Evolutionary conservation across 768 basidiomycete species (phyloP), one percentile per base, ranked within the genome.

Genomic region (Tephrocybe sp.): DNA sequence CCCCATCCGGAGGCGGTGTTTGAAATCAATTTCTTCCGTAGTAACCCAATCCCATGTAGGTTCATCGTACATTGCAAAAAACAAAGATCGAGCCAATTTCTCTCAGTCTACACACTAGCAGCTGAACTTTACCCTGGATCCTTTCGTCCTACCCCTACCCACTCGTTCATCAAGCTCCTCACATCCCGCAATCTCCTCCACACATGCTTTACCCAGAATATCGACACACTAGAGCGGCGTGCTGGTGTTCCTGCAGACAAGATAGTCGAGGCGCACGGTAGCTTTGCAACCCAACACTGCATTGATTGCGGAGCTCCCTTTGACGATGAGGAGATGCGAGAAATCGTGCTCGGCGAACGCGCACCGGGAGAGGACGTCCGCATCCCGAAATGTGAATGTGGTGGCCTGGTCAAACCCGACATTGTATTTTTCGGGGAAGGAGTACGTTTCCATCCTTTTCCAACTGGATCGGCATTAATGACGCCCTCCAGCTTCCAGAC

Each of bases 1-100:
- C 94, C 93, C n/a, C 84, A 88, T 60, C 93, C 95, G 0, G 95
- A 98, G 61, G 95, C 95, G 0, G 94, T 98, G 25, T 98, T 98
- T 61, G 90, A 98, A 58, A 88, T 98, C 61, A 73, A 74, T 43
- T 98, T 86, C 72, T 95, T 98, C 74, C 75, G 82, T 58, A 63
- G 70, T 38, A 90, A 91, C 55, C 93, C 93, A 3, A 72, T 83
- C 14, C 90, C 93, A 26, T 93, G 90, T 90, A 61, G 53, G 84
- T 65, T n/a, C n/a, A n/a, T n/a, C n/a, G n/a, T n/a, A n/a, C n/a
- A n/a, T 32, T n/a, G 28, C 34, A 36, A 7, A n/a, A n/a, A 15
- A 14, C 6, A 11, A 30, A 30, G 28, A 30, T 30, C 28, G 11
- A 30, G 11, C 28, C 11, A 11, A 30, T 30, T 30, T 30, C 28